Conservation (phyloP, 352 stramenopile species). For the Phytopythium litorale region DNA sequence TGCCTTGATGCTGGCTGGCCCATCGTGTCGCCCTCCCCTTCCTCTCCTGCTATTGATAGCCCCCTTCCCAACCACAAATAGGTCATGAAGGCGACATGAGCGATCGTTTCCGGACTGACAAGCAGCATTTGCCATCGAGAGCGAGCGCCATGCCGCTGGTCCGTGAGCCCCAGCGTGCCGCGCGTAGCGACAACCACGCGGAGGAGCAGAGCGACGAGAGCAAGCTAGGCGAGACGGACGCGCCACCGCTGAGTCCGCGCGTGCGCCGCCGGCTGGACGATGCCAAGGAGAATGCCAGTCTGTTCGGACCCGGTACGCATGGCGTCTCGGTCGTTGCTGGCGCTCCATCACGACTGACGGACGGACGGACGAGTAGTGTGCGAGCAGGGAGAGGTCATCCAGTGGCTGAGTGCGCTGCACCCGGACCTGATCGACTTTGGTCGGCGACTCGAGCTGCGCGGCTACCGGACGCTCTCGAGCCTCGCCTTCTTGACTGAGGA, state of each 20-base stretch:
- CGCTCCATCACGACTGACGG: neutral
- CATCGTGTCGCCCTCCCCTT: neutral
- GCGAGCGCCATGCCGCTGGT: neutral
- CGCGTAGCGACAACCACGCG: slow-evolving; percentile 9
- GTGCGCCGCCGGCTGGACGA: slow-evolving; percentile 70
- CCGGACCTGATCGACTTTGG: slow-evolving; percentile 58
- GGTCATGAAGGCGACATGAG: neutral
- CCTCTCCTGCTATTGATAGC: neutral
- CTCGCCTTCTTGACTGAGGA: slow-evolving; percentile 81
- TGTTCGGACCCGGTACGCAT: slow-evolving; percentile 56
- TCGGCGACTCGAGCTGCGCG: slow-evolving; percentile 49
- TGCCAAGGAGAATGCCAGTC: slow-evolving; percentile 70
- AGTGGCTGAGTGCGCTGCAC: slow-evolving; percentile 83
- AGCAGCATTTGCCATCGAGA: neutral
- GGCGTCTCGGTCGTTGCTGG: neutral
- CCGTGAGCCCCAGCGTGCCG: neutral
- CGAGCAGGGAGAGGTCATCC: slow-evolving; percentile 74
- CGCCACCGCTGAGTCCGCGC: slow-evolving; percentile 38
- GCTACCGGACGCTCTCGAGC: slow-evolving; percentile 72
- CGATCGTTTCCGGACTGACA: neutral
- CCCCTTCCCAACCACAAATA: neutral
- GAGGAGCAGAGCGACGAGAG: slow-evolving; percentile 11
- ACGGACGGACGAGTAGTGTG: slow-evolving; percentile 33
- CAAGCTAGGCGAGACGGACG: slow-evolving; percentile 17
- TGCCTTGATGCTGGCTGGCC: too few species aligned